Evolutionary conservation across 2,329 filamentous ascomycete genomes (phyloP).

Genomic region (Calycina marina): DNA sequence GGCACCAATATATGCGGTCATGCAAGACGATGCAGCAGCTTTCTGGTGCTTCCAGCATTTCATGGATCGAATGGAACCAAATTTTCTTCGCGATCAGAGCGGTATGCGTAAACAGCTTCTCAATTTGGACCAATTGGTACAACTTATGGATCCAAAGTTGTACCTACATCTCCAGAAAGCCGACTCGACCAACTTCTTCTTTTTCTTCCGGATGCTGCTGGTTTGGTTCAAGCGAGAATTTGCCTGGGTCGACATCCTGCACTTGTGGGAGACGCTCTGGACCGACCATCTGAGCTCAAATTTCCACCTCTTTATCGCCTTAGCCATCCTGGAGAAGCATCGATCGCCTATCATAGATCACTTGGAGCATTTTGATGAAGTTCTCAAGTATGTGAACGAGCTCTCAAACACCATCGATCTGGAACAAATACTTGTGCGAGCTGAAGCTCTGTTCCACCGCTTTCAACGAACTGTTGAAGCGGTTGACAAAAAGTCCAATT

Average conservation of each 20-base stretch:
- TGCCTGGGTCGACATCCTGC: slow-evolving; percentile 70
- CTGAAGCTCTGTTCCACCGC: slow-evolving; percentile 74
- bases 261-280: slow-evolving; percentile 88
- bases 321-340: slow-evolving; percentile 92
- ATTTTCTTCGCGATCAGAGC: slow-evolving; percentile 88
- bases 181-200: slow-evolving; percentile 98
- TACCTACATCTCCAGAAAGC: slow-evolving; percentile 80
- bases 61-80: slow-evolving; percentile 96
- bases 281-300: slow-evolving; percentile 79
- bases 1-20: slow-evolving; percentile 88
- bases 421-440: slow-evolving; percentile 69
- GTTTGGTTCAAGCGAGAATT: slow-evolving; percentile 99
- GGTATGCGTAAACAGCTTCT: slow-evolving; percentile 89
- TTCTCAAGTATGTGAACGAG: slow-evolving; percentile 95
- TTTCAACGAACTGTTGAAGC: slow-evolving; percentile 84
- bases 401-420: slow-evolving; percentile 88
- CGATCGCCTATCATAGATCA: slow-evolving; percentile 94
- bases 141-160: slow-evolving; percentile 90
- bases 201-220: slow-evolving; percentile 97
- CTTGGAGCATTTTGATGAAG: slow-evolving; percentile 87
- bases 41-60: slow-evolving; percentile 96
- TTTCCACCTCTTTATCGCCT: slow-evolving; percentile 87
- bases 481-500: slow-evolving; percentile 81
- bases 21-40: slow-evolving; percentile 91
- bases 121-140: slow-evolving; percentile 85